Conservation (phyloP, 331 rosid species). For the Prunus yedoensis region DNA sequence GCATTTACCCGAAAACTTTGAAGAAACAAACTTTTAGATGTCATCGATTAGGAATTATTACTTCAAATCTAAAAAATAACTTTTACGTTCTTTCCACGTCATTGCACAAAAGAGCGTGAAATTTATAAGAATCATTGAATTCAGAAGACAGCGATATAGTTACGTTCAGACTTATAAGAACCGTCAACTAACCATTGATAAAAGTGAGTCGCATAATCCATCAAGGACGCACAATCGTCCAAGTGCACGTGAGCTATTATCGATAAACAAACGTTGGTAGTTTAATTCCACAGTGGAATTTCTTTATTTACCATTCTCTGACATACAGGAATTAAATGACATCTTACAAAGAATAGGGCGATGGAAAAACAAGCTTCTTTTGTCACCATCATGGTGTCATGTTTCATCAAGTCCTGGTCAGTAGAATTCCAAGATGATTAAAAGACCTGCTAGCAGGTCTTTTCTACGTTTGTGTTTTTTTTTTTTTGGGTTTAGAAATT, state of each 20-base stretch:
- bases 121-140: no score
- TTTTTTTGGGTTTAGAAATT: not conserved
- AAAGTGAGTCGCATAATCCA: not conserved
- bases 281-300: no score
- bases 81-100: no score
- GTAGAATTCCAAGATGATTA: not conserved
- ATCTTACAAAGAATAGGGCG: not conserved
- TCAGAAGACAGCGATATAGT: no score
- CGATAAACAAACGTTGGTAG: no score
- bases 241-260: no score
- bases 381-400: slow-evolving; percentile 24
- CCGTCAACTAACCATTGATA: not conserved
- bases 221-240: not conserved
- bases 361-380: not conserved
- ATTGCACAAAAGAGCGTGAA: no score
- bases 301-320: no score
- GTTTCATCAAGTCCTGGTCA: slow-evolving; percentile 15
- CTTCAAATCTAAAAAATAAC: not conserved
- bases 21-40: not conserved
- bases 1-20: not conserved
- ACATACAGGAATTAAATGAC: not conserved
- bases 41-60: not conserved
- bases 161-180: no score
- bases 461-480: slow-evolving; percentile 1
- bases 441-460: not conserved